A percentile compares a stretch with the other conserved stretches of the same genome.
Evolutionary conservation across 2,329 filamentous ascomycete species (phyloP).

Genomic region (Colletotrichum sp.): DNA sequence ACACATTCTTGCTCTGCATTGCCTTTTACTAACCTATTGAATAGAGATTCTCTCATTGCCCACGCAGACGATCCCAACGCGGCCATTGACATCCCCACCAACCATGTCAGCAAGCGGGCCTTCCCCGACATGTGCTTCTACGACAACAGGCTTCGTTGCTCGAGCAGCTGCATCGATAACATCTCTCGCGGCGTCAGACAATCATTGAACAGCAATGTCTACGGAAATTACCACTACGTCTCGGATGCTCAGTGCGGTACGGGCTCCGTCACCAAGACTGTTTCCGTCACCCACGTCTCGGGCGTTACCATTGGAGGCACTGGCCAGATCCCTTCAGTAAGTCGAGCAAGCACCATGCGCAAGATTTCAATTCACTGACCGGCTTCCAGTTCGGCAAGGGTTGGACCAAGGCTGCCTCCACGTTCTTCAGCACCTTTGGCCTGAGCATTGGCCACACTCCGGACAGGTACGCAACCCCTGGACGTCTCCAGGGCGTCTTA

Average conservation of each 20-base stretch:
- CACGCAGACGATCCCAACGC: background rate
- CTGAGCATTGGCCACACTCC: background rate
- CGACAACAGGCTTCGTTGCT: background rate
- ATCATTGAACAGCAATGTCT: background rate
- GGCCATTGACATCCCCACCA: background rate
- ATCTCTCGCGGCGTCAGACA: background rate
- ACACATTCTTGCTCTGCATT: background rate
- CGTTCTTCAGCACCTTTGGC: background rate
- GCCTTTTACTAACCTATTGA: background rate
- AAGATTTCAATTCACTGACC: background rate
- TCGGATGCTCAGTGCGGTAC: background rate
- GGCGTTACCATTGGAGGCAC: background rate
- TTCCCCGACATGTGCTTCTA: background rate
- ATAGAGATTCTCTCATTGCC: background rate
- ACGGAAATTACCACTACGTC: background rate
- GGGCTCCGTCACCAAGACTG: background rate
- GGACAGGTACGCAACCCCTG: background rate
- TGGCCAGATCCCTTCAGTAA: background rate
- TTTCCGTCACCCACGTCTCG: background rate
- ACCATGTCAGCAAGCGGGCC: background rate
- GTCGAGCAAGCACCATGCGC: background rate
- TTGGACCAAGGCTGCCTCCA: background rate
- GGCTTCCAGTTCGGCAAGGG: background rate
- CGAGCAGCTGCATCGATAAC: background rate
- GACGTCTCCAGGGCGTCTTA: background rate